Evolutionary conservation across 176 grass and related monocot species (phyloP).

Genomic region (Aegilops longissima): DNA sequence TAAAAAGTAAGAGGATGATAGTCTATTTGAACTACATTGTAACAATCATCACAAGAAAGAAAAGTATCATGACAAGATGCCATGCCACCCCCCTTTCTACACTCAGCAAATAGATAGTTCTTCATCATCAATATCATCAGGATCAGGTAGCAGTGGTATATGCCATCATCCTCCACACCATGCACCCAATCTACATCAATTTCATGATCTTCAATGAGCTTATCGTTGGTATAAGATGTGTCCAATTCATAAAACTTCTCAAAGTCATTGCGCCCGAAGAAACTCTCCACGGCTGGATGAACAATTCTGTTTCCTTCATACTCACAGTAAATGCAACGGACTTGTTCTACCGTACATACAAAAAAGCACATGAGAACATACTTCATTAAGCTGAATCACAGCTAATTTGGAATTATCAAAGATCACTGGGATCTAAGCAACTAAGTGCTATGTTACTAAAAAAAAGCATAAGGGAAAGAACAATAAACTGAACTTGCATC

Average conservation of each 20-base stretch:
- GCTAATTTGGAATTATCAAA: too few species aligned
- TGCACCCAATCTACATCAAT: neutral
- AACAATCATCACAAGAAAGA: neutral
- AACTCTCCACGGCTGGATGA: neutral
- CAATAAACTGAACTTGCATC: neutral
- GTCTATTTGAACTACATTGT: neutral
- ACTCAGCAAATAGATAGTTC: neutral
- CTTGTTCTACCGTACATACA: neutral
- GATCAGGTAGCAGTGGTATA: neutral
- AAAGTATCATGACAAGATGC: neutral
- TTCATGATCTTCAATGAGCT: neutral
- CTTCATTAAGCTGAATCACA: neutral
- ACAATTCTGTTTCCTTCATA: neutral
- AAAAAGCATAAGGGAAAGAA: neutral
- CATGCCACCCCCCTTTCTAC: neutral
- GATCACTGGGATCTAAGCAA: neutral
- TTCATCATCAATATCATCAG: neutral
- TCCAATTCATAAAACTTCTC: neutral
- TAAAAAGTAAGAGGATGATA: neutral
- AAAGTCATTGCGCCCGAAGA: neutral
- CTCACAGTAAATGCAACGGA: conserved; percentile 21
- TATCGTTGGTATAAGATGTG: neutral
- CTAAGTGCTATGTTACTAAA: neutral
- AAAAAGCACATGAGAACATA: neutral
- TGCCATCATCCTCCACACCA: neutral